Conservation (phyloP, 1,284 basidiomycete species). For the Boletellus deceptivus region DNA sequence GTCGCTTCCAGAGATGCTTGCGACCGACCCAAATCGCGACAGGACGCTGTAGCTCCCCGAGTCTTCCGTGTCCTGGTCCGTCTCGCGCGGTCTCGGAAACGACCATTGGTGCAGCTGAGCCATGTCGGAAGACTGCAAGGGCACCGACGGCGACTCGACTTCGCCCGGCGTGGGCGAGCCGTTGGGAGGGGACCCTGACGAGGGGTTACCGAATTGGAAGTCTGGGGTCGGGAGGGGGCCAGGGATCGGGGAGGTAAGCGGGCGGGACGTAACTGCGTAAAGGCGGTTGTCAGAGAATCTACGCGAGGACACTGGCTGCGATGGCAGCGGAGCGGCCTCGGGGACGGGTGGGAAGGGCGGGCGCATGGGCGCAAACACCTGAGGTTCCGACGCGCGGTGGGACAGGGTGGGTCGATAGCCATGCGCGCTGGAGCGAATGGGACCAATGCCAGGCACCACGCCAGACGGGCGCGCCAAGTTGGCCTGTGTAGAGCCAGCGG, state of each 20-base stretch:
- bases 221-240: slow-evolving; percentile 68
- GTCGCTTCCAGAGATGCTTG: slow-evolving; percentile 56
- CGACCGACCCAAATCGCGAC: slow-evolving; percentile 59
- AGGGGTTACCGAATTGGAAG: slow-evolving; percentile 65
- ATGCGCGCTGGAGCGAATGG: slow-evolving; percentile 21
- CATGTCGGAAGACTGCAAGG: slow-evolving; percentile 24
- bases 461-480: slow-evolving; percentile 22
- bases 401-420: slow-evolving; percentile 35
- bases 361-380: slow-evolving; percentile 32
- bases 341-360: slow-evolving; percentile 32
- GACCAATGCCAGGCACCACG: slow-evolving; percentile 17
- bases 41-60: slow-evolving; percentile 45
- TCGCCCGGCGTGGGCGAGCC: slow-evolving; percentile 46
- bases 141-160: slow-evolving; percentile 43
- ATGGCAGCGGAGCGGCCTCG: slow-evolving; percentile 18
- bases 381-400: slow-evolving; percentile 46
- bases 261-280: slow-evolving; percentile 49
- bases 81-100: slow-evolving; percentile 34
- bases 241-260: slow-evolving; percentile 53
- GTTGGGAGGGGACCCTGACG: slow-evolving; percentile 41
- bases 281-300: slow-evolving; percentile 45
- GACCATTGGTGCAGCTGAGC: slow-evolving; percentile 30
- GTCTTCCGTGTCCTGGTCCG: slow-evolving; percentile 49
- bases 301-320: slow-evolving; percentile 15
- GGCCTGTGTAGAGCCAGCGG: slow-evolving; percentile 30